Evolutionary conservation across 2,329 filamentous ascomycete genomes (phyloP), one percentile per base, ranked within the genome.

Genomic region (Basipetospora chlamydospora): DNA sequence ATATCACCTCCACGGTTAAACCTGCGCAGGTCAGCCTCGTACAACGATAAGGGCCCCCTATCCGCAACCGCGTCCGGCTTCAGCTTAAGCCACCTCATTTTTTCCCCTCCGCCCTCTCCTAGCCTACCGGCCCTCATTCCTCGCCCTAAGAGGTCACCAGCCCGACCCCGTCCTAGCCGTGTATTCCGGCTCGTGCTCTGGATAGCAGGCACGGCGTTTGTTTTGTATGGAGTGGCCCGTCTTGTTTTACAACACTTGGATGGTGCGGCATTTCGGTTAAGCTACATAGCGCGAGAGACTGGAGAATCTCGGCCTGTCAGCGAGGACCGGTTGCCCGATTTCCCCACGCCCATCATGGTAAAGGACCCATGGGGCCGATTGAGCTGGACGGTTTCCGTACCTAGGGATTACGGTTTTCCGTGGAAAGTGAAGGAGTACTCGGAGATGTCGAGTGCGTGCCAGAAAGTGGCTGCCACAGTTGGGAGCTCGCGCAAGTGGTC

Each of bases 361-460:
- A 71, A 67, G 11, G 80, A 86, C 55, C 58, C 62, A 18, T 61
- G 64, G 30, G 80, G 79, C 3, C 68, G 66, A 35, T 63, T 74
- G 9, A 78, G 71, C 51, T 92, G 85, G 85, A 90, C 84, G 0
- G 70, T 92, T 9, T 85, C 74, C 2, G 86, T 93, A 26, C 84
- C 84, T 1, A 62, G 67, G 6, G 66, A 66, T 39, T 61, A 67
- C 31, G 60, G 64, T 3, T 88, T 88, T 41, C 84, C 84, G 2
- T 55, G 90, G 3, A 56, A 64, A 1, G 67, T 71, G 15, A 56
- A 66, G 8, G 70, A 84, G 42, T 90, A 90, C 49, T 56, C 64
- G 11, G 70, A 78, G 28, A 77, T 92, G 41, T 82, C 78, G 50
- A 61, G 59, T 20, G 73, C 79, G 45, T 80, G 78, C 34, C 67